phyloP scores from a whole-genome alignment of 805 yeast genomes.

The Candida ficus region DNA sequence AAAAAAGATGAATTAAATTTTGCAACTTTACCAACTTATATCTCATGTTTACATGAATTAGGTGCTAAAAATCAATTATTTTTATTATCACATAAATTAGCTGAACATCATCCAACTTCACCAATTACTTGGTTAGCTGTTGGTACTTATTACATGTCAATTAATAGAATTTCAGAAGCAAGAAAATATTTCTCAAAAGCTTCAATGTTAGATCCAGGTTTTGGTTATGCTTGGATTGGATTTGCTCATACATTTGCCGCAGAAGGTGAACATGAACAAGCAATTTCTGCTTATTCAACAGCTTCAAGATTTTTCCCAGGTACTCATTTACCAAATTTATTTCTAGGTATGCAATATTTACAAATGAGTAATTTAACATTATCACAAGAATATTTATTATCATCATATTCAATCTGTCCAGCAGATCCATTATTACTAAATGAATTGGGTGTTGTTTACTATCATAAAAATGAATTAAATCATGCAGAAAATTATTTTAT shows the following conservation, averaged over 20 bases:
- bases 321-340: constrained; percentile 82
- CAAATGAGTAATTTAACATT: constrained; percentile 78
- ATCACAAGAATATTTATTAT: constrained; percentile 78
- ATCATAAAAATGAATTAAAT: constrained; percentile 61
- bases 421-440: constrained; percentile 84
- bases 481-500: constrained; percentile 68
- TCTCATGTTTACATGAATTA: constrained; percentile 80
- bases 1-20: constrained; percentile 66
- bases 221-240: constrained; percentile 96
- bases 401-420: constrained; percentile 74
- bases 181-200: constrained; percentile 85
- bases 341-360: constrained; percentile 93
- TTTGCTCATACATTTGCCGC: constrained; percentile 97
- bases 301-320: constrained; percentile 91
- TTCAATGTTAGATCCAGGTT: constrained; percentile 80
- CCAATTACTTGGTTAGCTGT: constrained; percentile 90
- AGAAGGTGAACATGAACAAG: constrained; percentile 99
- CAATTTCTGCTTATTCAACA: constrained; percentile 93
- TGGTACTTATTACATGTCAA: constrained; percentile 81
- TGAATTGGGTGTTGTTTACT: constrained; percentile 89
- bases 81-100: constrained; percentile 74
- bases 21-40: constrained; percentile 67
- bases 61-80: constrained; percentile 80
- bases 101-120: constrained; percentile 75
- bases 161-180: constrained; percentile 72